phyloP scores from a whole-genome alignment of 805 yeast genomes.

The Kluyveromyces wickerhamii region DNA sequence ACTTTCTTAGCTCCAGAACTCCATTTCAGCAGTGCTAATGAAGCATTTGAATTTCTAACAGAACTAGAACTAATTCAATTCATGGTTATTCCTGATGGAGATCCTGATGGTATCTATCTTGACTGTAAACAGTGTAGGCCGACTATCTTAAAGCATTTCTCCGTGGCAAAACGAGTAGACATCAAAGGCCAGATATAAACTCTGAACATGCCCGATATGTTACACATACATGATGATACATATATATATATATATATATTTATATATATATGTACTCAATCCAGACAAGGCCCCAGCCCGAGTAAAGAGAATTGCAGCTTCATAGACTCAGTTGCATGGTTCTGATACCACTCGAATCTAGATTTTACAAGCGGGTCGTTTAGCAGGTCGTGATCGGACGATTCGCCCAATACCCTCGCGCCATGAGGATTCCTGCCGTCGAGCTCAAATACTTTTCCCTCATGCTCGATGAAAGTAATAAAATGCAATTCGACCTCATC shows the following conservation, averaged over 20 bases:
- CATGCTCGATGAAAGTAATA: conserved; percentile 56
- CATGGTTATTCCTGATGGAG: conserved; percentile 21
- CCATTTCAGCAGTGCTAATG: conserved; percentile 33
- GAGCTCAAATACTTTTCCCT: conserved; percentile 64
- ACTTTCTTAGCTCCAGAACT: conserved; percentile 34
- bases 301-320: conserved; percentile 64
- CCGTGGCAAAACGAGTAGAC: conserved; percentile 53
- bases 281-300: conserved; percentile 58
- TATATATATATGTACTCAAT: too few relatives aligned
- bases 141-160: conserved; percentile 31
- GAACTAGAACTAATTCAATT: conserved; percentile 32
- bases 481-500: conserved; percentile 61
- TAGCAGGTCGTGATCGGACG: conserved; percentile 38
- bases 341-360: conserved; percentile 61
- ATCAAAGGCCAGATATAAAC: conserved; percentile 76
- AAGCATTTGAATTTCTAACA: conserved; percentile 37
- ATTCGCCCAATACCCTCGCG: conserved; percentile 53
- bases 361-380: conserved; percentile 41
- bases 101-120: conserved; percentile 26
- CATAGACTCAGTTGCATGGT: conserved; percentile 49
- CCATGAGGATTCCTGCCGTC: conserved; percentile 78
- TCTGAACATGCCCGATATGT: too few relatives aligned
- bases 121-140: conserved; percentile 31
- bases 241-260: too few relatives aligned
- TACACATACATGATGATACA: too few relatives aligned